Evolutionary conservation across 495 filamentous ascomycete species (phyloP), one percentile per base, ranked within the genome.

Genomic region (Annulohypoxylon moriforme): DNA sequence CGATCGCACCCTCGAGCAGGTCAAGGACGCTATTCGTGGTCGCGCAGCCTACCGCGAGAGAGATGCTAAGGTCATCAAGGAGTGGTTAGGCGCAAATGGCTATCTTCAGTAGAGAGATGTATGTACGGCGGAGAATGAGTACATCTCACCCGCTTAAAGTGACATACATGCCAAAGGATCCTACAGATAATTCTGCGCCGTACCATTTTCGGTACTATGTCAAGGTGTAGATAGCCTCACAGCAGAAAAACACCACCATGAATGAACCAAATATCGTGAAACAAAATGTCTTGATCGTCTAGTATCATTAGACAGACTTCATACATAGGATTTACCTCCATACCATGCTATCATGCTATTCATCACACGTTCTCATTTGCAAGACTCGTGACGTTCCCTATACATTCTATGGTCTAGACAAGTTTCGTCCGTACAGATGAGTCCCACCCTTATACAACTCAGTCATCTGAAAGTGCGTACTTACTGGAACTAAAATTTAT

Each of bases 31-130:
- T 67, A 91, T 98, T 59, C 83, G 85, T 24, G 91, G 90, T 6
- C 91, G 93, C 76, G 92, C 91, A 5, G 87, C 85, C 20, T 98
- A 95, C 81, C 90, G 89, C 80, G 81, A 87, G 76, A 84, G 94
- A 53, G 94, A 97, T 80, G 82, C 88, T 73, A 80, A 82, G 68
- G 77, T 83, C 60, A 85, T 95, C 47, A 81, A 88, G 77, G 89
- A 91, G 76, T 96, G 93, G 93, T 79, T 96, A 66, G 78, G 79
- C 63, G 81, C 86, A 24, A 87, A 92, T 76, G 86, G 85, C 4
- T 93, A 93, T 59, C 10, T 76, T 38, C 59, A 68, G 58, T 77
- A 71, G 40, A 52, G 55, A 33, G 55, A 46, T n/a, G 27, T n/a
- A 31, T 20, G 3, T 29, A 24, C 20, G n/a, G n/a, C 29, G 29